phyloP scores from a whole-genome alignment of 2,329 filamentous ascomycete genomes.

The Purpureocillium takamizusanense region DNA sequence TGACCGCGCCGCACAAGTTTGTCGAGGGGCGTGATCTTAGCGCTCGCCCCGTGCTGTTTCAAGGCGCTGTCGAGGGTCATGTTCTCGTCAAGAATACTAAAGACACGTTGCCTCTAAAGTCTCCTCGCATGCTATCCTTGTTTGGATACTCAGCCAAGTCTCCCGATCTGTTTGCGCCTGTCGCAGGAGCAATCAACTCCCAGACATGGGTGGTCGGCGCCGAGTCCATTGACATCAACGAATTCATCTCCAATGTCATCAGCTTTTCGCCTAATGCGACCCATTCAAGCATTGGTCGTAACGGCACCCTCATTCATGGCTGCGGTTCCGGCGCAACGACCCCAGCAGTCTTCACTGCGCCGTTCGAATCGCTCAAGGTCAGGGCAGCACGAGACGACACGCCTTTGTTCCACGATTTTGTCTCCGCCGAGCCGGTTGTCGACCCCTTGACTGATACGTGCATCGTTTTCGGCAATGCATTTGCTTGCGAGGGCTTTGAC shows the following conservation, averaged over 20 bases:
- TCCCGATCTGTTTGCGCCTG: slow-evolving; percentile 32
- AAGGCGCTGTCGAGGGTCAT: slow-evolving; percentile 54
- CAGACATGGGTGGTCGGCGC: slow-evolving; percentile 25
- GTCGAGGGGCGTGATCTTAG: slow-evolving; percentile 45
- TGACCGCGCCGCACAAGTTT: slow-evolving; percentile 39
- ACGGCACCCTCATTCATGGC: slow-evolving; percentile 31
- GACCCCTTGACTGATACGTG: slow-evolving; percentile 52
- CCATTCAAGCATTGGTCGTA: slow-evolving; percentile 25
- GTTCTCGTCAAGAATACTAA: slow-evolving; percentile 56
- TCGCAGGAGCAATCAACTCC: slow-evolving; percentile 22
- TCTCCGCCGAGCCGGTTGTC: slow-evolving; percentile 36
- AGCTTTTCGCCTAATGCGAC: background rate
- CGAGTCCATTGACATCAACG: slow-evolving; percentile 10
- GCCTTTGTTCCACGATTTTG: slow-evolving; percentile 51
- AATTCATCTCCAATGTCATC: background rate
- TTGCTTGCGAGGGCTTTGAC: slow-evolving; percentile 64
- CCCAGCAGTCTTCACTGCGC: slow-evolving; percentile 38
- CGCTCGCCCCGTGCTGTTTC: slow-evolving; percentile 29
- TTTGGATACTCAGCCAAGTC: slow-evolving; percentile 51
- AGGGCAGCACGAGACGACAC: slow-evolving; percentile 47
- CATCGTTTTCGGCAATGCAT: slow-evolving; percentile 57
- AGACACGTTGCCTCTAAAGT: slow-evolving; percentile 42
- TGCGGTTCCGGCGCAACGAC: slow-evolving; percentile 40
- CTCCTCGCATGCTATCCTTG: slow-evolving; percentile 43
- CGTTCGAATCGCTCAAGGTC: slow-evolving; percentile 44